Conservation (phyloP, 129 eudicot species). For the Arctium minus region DNA sequence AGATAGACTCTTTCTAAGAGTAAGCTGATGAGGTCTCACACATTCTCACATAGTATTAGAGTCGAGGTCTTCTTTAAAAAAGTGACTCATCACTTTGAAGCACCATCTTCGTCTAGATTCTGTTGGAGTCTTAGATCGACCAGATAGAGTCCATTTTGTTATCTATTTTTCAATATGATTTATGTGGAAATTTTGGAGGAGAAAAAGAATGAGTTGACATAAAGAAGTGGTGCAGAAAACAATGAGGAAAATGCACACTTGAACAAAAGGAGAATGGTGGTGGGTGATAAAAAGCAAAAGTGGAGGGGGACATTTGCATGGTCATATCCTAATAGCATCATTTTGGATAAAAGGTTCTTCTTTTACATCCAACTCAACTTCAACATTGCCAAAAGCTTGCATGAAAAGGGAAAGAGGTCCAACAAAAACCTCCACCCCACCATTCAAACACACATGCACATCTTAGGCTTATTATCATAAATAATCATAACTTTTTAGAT, state of each 20-base stretch:
- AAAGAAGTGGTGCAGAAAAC: constrained; percentile 16
- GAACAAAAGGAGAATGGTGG: not conserved
- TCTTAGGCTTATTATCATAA: not conserved
- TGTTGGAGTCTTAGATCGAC: not conserved
- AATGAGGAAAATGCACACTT: constrained; percentile 5
- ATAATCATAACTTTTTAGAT: no score
- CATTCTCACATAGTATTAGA: not conserved
- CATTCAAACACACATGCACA: not conserved
- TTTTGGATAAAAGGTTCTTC: constrained; percentile 4
- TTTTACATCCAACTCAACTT: constrained; percentile 5
- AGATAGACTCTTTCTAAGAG: not conserved
- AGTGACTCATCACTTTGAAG: not conserved
- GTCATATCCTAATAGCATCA: not conserved
- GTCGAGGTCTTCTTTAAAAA: not conserved
- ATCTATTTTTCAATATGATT: no score
- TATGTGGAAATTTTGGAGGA: no score
- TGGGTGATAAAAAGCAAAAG: constrained; percentile 12
- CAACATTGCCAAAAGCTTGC: not conserved
- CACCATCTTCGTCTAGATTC: not conserved
- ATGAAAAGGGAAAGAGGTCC: not conserved
- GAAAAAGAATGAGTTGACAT: constrained; percentile 12
- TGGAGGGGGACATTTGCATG: not conserved
- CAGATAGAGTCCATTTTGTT: not conserved
- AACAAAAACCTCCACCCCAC: not conserved
- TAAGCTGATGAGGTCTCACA: not conserved